Conservation (phyloP, 1,284 basidiomycete species). For the Pseudozyma sp. region DNA sequence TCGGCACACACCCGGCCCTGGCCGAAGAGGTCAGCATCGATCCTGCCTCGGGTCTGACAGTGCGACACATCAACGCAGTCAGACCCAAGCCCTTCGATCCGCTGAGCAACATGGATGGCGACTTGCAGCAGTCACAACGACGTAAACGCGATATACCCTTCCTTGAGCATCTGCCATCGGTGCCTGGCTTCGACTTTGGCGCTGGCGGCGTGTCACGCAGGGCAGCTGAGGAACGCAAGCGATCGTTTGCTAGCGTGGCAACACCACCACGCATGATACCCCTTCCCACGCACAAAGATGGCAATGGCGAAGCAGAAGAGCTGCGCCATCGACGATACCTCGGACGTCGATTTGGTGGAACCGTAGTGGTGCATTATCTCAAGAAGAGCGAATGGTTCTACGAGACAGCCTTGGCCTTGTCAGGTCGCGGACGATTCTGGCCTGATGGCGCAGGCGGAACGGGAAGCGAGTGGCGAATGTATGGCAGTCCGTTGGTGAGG, state of each 20-base stretch:
- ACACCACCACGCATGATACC: conserved; percentile 51
- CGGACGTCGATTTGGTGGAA: conserved; percentile 77
- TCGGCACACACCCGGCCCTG: conserved; percentile 24
- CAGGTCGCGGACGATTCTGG: conserved; percentile 78
- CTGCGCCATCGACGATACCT: conserved; percentile 72
- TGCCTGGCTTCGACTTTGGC: conserved; percentile 50
- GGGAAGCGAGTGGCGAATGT: conserved; percentile 60
- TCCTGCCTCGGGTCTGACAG: conserved; percentile 46
- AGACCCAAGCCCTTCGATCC: conserved; percentile 6
- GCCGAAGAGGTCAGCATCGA: conserved; percentile 52
- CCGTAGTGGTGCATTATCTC: conserved; percentile 94
- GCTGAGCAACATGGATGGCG: conserved; percentile 12
- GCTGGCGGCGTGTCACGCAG: conserved; percentile 39
- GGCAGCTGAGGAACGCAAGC: conserved; percentile 41
- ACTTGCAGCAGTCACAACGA: conserved; percentile 4
- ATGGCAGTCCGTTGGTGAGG: conserved; percentile 59
- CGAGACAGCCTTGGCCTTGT: conserved; percentile 87
- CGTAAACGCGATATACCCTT: conserved; percentile 40
- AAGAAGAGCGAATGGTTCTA: conserved; percentile 97
- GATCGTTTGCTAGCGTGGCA: conserved; percentile 35
- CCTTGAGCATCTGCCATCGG: conserved; percentile 71
- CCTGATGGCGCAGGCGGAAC: conserved; percentile 57
- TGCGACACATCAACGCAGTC: conserved; percentile 69
- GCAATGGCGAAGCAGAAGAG: conserved; percentile 69
- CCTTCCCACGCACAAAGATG: conserved; percentile 53